Percentiles rank a stretch among this genome's conserved stretches.
Evolutionary conservation across 169 alveolate genomes (phyloP).

Genomic region (Toxoplasma gondii): DNA sequence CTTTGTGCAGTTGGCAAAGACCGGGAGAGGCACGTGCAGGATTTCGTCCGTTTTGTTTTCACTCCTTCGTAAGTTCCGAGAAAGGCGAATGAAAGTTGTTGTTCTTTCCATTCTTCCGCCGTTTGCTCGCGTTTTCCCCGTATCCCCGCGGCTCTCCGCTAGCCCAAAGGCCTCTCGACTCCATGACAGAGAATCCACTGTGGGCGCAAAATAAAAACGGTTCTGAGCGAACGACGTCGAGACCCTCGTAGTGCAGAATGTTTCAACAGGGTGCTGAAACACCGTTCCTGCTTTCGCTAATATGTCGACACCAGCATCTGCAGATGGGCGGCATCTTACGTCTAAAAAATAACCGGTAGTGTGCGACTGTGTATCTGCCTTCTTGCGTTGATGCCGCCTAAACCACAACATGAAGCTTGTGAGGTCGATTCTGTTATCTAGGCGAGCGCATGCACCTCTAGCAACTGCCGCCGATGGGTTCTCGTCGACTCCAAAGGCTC

Average conservation of each 20-base stretch:
- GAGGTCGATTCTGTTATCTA: not conserved
- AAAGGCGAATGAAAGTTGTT: no score
- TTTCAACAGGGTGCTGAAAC: no score
- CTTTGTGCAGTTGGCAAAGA: not conserved
- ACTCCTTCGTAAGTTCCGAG: not conserved
- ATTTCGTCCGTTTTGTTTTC: constrained; percentile 14
- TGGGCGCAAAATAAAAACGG: no score
- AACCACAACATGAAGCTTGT: no score
- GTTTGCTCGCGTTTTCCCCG: not conserved
- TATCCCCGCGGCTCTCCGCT: not conserved
- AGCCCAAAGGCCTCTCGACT: no score
- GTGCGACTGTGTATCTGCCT: not conserved
- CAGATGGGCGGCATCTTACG: not conserved
- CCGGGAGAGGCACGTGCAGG: constrained; percentile 15
- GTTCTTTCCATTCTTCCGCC: not conserved
- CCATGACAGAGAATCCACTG: no score
- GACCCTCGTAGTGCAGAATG: no score
- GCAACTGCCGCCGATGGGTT: not conserved
- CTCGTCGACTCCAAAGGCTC: not conserved
- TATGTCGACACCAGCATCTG: no score
- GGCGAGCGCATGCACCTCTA: not conserved
- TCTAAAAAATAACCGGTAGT: no score
- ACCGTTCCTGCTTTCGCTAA: no score
- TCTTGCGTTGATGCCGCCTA: not conserved
- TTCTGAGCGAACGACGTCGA: no score